Base-by-base conservation (phyloP, 441 rosid genomes). In the Biscutella laevigata region DNA sequence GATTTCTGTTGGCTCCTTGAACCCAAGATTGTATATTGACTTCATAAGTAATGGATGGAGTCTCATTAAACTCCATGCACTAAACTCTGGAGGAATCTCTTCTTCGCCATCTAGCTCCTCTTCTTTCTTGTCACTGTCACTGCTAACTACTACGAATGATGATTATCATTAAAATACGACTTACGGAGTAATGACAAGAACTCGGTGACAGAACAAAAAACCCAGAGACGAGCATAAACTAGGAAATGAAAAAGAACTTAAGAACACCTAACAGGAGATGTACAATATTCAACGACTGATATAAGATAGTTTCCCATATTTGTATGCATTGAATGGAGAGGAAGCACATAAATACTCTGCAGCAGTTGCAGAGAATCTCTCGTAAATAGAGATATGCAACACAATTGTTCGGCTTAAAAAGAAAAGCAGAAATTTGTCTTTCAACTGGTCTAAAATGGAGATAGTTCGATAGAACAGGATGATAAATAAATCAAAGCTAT, bases 1-100 rank as follows among this genome's bases (percentile, higher is more conserved):
- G 66, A 91, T 85, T 12, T 85, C 73, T 38, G 96, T 88, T 12
- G 98, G 98, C 70, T 91, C 84, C 76, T 75, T 85, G 75, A 88
- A 88, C 20, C 87, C 86, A 44, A 91, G 88, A 60, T 71, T 72
- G 59, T 33, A 61, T 66, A 91, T 79, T 42, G 95, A 76, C 62
- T 75, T 81, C 91, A 83, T 80, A 58, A 91, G 77, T 44, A 53
- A 37, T 51, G 95, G 88, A 74, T 91, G 95, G 39, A 91, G 82
- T 65, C 98, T 82, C 75, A 88, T 67, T 54, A 73, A 81, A 76
- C 71, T 74, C 98, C 98, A 91, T 34, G 77, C 87, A 77, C 66
- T 32, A 65, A 66, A 85, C 39, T 91, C 79, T 0, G 52, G 38
- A 38, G 61, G 66, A 52, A 30, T 47, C 59, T 74, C 90, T 39